Conservation (phyloP, 2,329 filamentous ascomycete species). For the Aspergillus ruber region DNA sequence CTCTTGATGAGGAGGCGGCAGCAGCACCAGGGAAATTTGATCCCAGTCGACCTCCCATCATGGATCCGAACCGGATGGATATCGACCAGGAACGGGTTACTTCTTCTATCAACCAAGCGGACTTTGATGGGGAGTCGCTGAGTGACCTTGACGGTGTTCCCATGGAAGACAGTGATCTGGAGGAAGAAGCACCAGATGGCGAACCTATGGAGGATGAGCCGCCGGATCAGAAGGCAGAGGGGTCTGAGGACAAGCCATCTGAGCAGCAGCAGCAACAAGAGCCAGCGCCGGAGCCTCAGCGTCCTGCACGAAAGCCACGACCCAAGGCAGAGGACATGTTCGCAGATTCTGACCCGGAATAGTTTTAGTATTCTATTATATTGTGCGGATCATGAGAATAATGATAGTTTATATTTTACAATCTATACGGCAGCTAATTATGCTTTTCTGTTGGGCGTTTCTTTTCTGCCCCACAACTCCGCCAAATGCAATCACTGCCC, state of each 20-base stretch:
- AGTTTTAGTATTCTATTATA: constrained; percentile 7
- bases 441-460: constrained; percentile 1
- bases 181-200: constrained; percentile 44
- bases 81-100: constrained; percentile 24
- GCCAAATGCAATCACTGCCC: constrained; percentile 13
- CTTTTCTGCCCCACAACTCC: constrained; percentile 21
- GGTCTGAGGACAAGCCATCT: constrained; percentile 11
- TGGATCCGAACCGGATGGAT: constrained; percentile 26
- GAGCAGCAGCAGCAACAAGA: constrained; percentile 12
- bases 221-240: constrained; percentile 18
- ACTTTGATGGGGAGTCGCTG: constrained; percentile 37
- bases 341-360: constrained; percentile 63
- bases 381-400: no score
- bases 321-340: constrained; percentile 83
- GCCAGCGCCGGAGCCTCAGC: constrained; percentile 22
- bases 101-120: constrained; percentile 38
- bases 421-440: not conserved
- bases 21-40: constrained; percentile 22
- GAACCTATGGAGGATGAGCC: constrained; percentile 42
- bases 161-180: constrained; percentile 46
- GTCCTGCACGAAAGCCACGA: constrained; percentile 48
- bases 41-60: constrained; percentile 15
- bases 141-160: constrained; percentile 39
- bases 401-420: no score
- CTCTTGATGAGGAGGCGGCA: constrained; percentile 38